These are phyloP conservation scores for Lepraria neglecta DNA, from an alignment of 495 filamentous ascomycete species.

Conservation along the genomic window DNA sequence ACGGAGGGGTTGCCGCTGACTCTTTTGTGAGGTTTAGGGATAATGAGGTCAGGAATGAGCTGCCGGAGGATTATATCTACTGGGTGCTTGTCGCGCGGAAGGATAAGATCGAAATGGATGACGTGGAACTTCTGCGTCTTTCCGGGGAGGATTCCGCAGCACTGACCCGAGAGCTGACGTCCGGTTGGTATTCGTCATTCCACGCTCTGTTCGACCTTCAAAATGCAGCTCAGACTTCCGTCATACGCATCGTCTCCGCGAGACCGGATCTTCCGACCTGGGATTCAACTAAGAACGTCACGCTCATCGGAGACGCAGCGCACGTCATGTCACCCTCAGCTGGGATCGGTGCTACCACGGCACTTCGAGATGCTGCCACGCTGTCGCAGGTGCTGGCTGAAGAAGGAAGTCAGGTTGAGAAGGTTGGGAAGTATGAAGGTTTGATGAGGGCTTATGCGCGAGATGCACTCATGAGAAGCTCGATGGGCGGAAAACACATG, in stretches of 20 bases:
- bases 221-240: slow-evolving; percentile 30
- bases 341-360: slow-evolving; percentile 54
- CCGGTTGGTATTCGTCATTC: slow-evolving; percentile 33
- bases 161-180: slow-evolving; percentile 27
- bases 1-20: slow-evolving; percentile 28
- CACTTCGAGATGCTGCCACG: slow-evolving; percentile 40
- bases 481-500: slow-evolving; percentile 29
- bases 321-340: slow-evolving; percentile 59
- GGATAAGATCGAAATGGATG: slow-evolving; percentile 20
- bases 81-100: slow-evolving; percentile 35
- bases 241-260: slow-evolving; percentile 36
- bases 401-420: slow-evolving; percentile 28
- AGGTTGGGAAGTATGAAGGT: slow-evolving; percentile 32
- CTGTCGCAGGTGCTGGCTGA: slow-evolving; percentile 31
- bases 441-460: slow-evolving; percentile 30
- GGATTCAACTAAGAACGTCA: slow-evolving; percentile 42
- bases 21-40: slow-evolving; percentile 29
- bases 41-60: slow-evolving; percentile 2
- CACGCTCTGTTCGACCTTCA: slow-evolving; percentile 37
- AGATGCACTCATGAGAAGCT: slow-evolving; percentile 28
- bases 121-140: slow-evolving; percentile 28
- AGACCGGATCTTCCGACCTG: slow-evolving; percentile 35
- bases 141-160: slow-evolving; percentile 25
- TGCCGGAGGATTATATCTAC: slow-evolving; percentile 38
- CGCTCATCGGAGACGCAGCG: slow-evolving; percentile 54